These are phyloP conservation scores for Lipomyces japonicus DNA, from an alignment of 805 yeast species.

Conservation along the genomic window DNA sequence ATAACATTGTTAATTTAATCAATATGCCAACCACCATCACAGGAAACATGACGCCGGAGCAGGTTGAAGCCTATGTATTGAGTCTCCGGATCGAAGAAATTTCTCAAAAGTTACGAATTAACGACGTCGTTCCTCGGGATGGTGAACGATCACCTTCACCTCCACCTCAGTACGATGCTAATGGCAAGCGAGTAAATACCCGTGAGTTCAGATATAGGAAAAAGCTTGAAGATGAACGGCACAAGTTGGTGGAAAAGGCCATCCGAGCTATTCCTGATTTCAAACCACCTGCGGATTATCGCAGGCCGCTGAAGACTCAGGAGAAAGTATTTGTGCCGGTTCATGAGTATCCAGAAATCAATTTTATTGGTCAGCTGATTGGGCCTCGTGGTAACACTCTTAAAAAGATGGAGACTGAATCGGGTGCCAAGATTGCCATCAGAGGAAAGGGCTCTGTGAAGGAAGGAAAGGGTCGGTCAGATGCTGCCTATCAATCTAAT, in stretches of 20 bases:
- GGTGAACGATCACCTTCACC: slow-evolving; percentile 73
- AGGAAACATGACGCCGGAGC: slow-evolving; percentile 66
- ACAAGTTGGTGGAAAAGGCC: slow-evolving; percentile 71
- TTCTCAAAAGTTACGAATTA: slow-evolving; percentile 52
- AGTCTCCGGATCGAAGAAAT: slow-evolving; percentile 77
- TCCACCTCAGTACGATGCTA: slow-evolving; percentile 80
- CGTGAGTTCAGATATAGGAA: slow-evolving; percentile 63
- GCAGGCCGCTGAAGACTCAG: slow-evolving; percentile 62
- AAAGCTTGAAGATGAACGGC: slow-evolving; percentile 72
- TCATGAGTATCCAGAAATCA: slow-evolving; percentile 82
- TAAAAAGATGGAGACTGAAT: slow-evolving; percentile 70
- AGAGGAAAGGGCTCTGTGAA: slow-evolving; percentile 96
- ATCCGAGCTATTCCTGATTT: slow-evolving; percentile 68
- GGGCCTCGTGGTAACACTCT: slow-evolving; percentile 97
- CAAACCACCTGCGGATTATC: slow-evolving; percentile 74
- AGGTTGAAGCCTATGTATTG: slow-evolving; percentile 61
- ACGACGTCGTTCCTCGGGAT: slow-evolving; percentile 49
- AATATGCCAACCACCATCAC: slow-evolving; percentile 44
- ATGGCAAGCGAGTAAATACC: slow-evolving; percentile 83
- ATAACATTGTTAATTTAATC: slow-evolving; percentile 32
- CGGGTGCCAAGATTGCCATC: slow-evolving; percentile 86
- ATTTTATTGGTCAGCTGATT: slow-evolving; percentile 78
- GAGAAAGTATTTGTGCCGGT: slow-evolving; percentile 86
- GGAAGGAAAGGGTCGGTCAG: slow-evolving; percentile 67
- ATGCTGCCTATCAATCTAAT: slow-evolving; percentile 47